phyloP scores from a whole-genome alignment of 108 stramenopile species.

The Chaetoceros tenuissimus region DNA sequence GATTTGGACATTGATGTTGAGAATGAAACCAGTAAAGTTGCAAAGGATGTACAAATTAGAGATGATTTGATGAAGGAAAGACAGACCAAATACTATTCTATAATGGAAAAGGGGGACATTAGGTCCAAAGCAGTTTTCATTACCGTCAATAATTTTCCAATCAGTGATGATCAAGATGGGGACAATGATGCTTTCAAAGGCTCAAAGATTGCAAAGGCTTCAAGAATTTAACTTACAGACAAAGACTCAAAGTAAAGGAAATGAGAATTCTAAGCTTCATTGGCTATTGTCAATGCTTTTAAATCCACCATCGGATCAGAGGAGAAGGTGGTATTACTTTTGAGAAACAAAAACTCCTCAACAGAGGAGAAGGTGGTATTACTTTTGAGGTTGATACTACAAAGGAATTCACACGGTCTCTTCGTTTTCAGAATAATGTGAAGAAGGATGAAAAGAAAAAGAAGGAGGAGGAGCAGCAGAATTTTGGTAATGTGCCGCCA shows the following conservation, averaged over 20 bases:
- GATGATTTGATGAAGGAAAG: conserved; percentile 36
- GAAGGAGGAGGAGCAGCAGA: neutral
- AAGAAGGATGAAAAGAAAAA: conserved; percentile 2
- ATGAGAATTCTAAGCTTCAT: conserved; percentile 26
- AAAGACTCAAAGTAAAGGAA: conserved; percentile 4
- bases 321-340: no score
- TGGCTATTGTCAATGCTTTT: conserved; percentile 58
- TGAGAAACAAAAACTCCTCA: neutral
- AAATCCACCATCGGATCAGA: conserved; percentile 21
- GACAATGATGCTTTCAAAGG: conserved; percentile 83
- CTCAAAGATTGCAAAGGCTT: conserved; percentile 64
- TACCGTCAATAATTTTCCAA: conserved; percentile 6
- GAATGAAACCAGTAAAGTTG: no score
- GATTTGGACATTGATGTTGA: conserved; percentile 27
- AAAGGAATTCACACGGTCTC: conserved; percentile 73
- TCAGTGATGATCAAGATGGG: no score
- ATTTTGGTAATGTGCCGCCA: neutral
- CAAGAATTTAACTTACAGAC: conserved; percentile 34
- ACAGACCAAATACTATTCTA: conserved; percentile 6
- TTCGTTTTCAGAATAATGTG: conserved; percentile 36
- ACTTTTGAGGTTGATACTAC: conserved; percentile 77
- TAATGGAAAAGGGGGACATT: neutral
- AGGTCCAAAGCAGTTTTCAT: no score
- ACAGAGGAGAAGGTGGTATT: conserved; percentile 18
- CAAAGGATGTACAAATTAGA: no score